These are phyloP conservation scores for Vigna unguiculata DNA, from an alignment of 306 rosid species.

Conservation along the genomic window DNA sequence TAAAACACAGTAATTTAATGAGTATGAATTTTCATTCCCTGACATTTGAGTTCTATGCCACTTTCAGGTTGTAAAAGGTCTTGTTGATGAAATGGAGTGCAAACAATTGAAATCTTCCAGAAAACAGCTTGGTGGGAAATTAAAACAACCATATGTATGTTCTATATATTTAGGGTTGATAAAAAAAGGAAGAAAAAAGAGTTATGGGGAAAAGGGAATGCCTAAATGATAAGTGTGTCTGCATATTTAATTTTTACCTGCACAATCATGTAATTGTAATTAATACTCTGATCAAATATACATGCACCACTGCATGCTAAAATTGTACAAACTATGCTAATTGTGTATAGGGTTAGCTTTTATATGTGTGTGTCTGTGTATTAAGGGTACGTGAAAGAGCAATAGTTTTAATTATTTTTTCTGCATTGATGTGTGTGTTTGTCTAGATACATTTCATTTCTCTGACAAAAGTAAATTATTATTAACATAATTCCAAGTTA, in stretches of 20 bases:
- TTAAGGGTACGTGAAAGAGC: neutral
- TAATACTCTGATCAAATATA: neutral
- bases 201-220: neutral
- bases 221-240: too few relatives aligned
- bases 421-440: neutral
- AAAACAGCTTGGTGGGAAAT: slow-evolving; percentile 31
- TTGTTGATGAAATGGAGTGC: neutral
- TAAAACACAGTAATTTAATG: neutral
- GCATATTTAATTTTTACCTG: neutral
- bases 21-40: neutral
- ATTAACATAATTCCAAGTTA: neutral
- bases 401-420: neutral
- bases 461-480: neutral
- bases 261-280: neutral
- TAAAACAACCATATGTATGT: neutral
- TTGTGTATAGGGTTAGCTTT: neutral
- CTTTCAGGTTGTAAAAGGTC: slow-evolving; percentile 34
- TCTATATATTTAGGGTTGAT: neutral
- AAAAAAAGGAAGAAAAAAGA: neutral
- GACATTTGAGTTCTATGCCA: neutral
- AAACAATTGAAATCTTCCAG: slow-evolving; percentile 5
- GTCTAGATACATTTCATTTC: neutral
- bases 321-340: neutral
- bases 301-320: neutral
- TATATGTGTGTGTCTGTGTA: too few relatives aligned